phyloP scores from a whole-genome alignment of 352 stramenopile species.

The Elongisporangium anandrum region DNA sequence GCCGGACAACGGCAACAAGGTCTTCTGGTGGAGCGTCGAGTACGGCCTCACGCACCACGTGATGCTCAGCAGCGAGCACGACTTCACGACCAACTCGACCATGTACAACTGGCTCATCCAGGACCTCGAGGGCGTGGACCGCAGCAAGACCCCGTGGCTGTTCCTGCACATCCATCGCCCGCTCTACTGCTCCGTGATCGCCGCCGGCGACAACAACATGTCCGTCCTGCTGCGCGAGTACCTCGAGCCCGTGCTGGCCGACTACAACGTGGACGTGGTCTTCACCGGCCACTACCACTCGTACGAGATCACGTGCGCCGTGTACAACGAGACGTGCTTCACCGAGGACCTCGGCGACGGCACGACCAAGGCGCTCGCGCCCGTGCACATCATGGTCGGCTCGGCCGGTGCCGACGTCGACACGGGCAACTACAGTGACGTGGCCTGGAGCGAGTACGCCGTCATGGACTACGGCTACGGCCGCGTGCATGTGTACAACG shows the following conservation, averaged over 20 bases:
- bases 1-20: slow-evolving; percentile 45
- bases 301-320: slow-evolving; percentile 57
- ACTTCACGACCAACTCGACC: slow-evolving; percentile 34
- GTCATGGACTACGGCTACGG: slow-evolving; percentile 23
- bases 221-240: slow-evolving; percentile 35
- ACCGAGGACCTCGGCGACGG: slow-evolving; percentile 4
- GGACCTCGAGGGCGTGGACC: slow-evolving; percentile 46
- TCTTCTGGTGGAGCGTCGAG: slow-evolving; percentile 65
- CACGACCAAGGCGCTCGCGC: slow-evolving; percentile 26
- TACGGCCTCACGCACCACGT: slow-evolving; percentile 46
- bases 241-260: slow-evolving; percentile 38
- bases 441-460: neutral
- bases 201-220: slow-evolving; percentile 26
- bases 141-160: slow-evolving; percentile 50
- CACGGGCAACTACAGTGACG: slow-evolving; percentile 26
- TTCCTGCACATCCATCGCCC: slow-evolving; percentile 58
- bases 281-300: slow-evolving; percentile 58
- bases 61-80: slow-evolving; percentile 51
- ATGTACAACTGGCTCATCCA: slow-evolving; percentile 48
- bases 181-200: slow-evolving; percentile 30
- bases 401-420: slow-evolving; percentile 38
- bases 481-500: slow-evolving; percentile 56
- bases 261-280: slow-evolving; percentile 53
- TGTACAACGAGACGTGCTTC: slow-evolving; percentile 43
- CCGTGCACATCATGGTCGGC: slow-evolving; percentile 52